Percentiles rank a stretch among this genome's conserved stretches.
phyloP scores from a whole-genome alignment of 164 flowering plant species.

The Nymphaea thermarum region DNA sequence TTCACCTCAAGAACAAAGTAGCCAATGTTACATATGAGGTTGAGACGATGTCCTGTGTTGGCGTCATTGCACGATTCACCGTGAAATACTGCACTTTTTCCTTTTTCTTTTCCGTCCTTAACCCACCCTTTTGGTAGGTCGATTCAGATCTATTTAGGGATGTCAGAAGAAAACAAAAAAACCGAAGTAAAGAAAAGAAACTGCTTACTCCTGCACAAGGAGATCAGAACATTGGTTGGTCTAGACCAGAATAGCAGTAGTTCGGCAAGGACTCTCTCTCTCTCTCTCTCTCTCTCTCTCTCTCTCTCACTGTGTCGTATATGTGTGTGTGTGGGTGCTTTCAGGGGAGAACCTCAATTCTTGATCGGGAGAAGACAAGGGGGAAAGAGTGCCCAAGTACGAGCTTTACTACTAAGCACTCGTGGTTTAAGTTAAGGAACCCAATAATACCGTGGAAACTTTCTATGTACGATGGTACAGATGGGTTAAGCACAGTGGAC shows the following conservation, averaged over 20 bases:
- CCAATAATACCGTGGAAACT: too few relatives aligned
- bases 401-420: too few relatives aligned
- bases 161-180: neutral
- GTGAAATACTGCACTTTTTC: neutral
- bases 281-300: conserved; percentile 3
- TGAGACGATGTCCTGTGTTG: neutral
- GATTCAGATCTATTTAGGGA: neutral
- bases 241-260: too few relatives aligned
- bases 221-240: too few relatives aligned
- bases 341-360: too few relatives aligned
- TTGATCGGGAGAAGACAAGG: too few relatives aligned
- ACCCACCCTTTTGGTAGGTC: neutral
- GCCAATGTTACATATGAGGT: neutral
- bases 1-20: neutral
- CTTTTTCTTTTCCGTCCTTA: neutral
- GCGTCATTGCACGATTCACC: neutral
- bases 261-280: neutral
- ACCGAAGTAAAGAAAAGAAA: neutral
- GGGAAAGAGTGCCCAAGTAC: too few relatives aligned
- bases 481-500: too few relatives aligned
- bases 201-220: neutral
- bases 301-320: conserved; percentile 1
- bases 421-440: too few relatives aligned
- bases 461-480: too few relatives aligned
- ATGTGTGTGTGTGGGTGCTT: neutral